A percentile compares a stretch with the other conserved stretches of the same genome.
Conservation (phyloP, 208 protist genomes). For the Leishmania martiniquensis region DNA sequence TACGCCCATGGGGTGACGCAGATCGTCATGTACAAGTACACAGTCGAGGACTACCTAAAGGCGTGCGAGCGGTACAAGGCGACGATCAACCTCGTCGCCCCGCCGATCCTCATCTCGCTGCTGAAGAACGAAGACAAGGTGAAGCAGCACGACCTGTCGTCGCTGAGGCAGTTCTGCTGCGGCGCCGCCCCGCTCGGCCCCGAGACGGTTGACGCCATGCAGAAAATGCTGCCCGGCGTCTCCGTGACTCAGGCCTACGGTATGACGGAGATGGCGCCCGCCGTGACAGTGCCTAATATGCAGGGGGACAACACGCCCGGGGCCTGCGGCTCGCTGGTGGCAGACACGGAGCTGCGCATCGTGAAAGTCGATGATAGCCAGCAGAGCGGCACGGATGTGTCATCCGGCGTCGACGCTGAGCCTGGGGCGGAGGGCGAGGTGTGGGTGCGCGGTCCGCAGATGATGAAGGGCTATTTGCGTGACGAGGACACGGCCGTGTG, state of each 20-base stretch:
- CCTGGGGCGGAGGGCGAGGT: slow-evolving; percentile 65
- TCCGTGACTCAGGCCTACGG: slow-evolving; percentile 72
- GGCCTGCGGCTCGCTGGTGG: slow-evolving; percentile 24
- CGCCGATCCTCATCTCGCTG: slow-evolving; percentile 72
- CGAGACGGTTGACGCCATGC: slow-evolving; percentile 33
- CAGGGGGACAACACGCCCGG: slow-evolving; percentile 7
- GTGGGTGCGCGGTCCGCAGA: slow-evolving; percentile 68
- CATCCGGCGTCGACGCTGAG: slow-evolving; percentile 25
- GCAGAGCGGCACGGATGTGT: slow-evolving; percentile 41
- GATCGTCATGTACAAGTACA: slow-evolving; percentile 65
- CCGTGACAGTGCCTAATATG: slow-evolving; percentile 18
- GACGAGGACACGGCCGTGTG: slow-evolving; percentile 43
- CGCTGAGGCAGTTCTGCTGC: slow-evolving; percentile 34
- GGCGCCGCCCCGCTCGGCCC: slow-evolving; percentile 66
- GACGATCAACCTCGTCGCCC: slow-evolving; percentile 63
- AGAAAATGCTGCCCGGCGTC: slow-evolving; percentile 23
- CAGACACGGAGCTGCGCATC: slow-evolving; percentile 47
- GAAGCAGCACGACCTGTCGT: slow-evolving; percentile 37
- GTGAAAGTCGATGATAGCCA: slow-evolving; percentile 41
- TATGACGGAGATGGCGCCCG: slow-evolving; percentile 80
- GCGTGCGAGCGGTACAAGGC: slow-evolving; percentile 56
- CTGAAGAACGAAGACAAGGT: slow-evolving; percentile 57
- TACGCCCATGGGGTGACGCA: slow-evolving; percentile 36
- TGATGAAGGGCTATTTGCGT: slow-evolving; percentile 80
- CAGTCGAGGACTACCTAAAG: slow-evolving; percentile 43